Base-by-base conservation (phyloP, 805 yeast species). In the Candida xiaguanensis region DNA sequence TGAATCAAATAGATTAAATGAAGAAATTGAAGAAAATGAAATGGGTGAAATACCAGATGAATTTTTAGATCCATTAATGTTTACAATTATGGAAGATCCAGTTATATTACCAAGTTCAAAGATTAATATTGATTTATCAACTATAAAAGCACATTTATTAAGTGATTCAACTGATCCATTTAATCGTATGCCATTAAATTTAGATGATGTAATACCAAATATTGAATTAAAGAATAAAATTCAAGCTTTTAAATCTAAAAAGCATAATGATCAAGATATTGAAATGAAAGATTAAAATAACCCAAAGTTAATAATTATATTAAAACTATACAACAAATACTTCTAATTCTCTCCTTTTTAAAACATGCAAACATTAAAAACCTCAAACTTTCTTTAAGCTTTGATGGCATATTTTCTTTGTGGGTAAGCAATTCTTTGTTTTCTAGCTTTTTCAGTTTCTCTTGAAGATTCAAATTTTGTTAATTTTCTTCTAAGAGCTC, bases 401-500 rank as follows among this genome's bases (percentile, higher is more conserved):
- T 90, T 91, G 79, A 93, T 85, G 71, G 98, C 98, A 77, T 77
- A 93, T 77, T 85, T 85, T 83, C 95, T 89, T 78, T 84, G 90
- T 72, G 99, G 98, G 95, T 83, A 89, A 74, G 97, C 95, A 64
- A 80, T 78, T 65, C 80, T 80, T 75, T 78, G 82, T 90, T 93
- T 93, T 75, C 78, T 80, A 69, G 90, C 88, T 80, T 85, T 89
- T 59, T 74, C 84, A 65, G 98, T 91, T 70, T 75, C 72, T 70
- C 75, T 75, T 61, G 78, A 65, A 69, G 86, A 82, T 78, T 93
- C 96, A 73, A 73, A 72, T 67, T 84, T 78, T 72, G 97, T 81
- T 68, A 93, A 80, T 68, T 82, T 80, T 82, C 98, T 86, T 86
- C 99, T 91, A 75, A 91, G 76, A 73, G 99, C 98, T 84, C 98